Conservation (phyloP, 441 rosid species). For the Brassica balearica region DNA sequence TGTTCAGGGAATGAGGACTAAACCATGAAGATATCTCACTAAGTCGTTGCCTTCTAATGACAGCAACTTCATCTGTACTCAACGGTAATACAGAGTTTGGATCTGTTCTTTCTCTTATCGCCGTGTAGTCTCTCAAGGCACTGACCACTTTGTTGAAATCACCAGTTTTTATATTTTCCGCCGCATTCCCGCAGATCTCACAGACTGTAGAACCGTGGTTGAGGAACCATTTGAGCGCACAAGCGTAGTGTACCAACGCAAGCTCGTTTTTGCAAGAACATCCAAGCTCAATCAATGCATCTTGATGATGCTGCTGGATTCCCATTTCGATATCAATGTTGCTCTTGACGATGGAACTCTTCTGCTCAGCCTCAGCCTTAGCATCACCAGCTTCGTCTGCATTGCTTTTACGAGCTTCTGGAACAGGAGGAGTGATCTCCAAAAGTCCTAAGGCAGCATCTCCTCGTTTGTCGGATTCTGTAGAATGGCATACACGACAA, state of each 20-base stretch:
- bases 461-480: conserved; percentile 82
- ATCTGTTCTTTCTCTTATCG: conserved; percentile 61
- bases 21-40: conserved; percentile 87
- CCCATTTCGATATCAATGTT: conserved; percentile 71
- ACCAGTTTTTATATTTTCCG: conserved; percentile 57
- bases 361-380: conserved; percentile 40
- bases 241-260: conserved; percentile 83
- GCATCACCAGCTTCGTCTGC: conserved; percentile 50
- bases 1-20: conserved; percentile 50
- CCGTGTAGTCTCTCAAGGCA: conserved; percentile 52
- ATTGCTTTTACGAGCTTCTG: conserved; percentile 49
- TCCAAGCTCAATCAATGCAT: conserved; percentile 72
- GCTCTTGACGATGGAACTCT: conserved; percentile 37
- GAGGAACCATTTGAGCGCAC: conserved; percentile 93
- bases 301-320: conserved; percentile 47
- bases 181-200: conserved; percentile 75
- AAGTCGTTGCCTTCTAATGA: conserved; percentile 75
- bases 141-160: conserved; percentile 65
- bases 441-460: conserved; percentile 71
- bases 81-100: conserved; percentile 48
- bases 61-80: conserved; percentile 73
- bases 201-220: conserved; percentile 88
- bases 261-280: conserved; percentile 89
- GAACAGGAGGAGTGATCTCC: conserved; percentile 63
- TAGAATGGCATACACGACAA: conserved; percentile 95